Conservation (phyloP, 2,329 filamentous ascomycete species). For the Leptoxyphium fumago region DNA sequence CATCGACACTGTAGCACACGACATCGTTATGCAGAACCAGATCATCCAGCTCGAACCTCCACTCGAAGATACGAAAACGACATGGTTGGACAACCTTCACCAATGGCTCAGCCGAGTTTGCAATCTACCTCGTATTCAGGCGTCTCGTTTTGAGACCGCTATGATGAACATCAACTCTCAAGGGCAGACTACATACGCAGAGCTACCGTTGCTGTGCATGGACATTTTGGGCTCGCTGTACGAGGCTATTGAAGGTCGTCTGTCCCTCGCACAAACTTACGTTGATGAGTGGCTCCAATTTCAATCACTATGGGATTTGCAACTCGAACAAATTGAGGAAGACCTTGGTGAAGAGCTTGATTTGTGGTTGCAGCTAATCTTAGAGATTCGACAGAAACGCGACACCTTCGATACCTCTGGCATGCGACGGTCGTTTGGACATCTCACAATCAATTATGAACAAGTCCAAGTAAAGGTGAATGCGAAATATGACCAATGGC, state of each 20-base stretch:
- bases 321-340: conserved; percentile 89
- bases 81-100: conserved; percentile 86
- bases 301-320: conserved; percentile 94
- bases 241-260: conserved; percentile 64
- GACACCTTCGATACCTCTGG: conserved; percentile 96
- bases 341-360: conserved; percentile 80
- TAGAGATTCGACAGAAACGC: conserved; percentile 89
- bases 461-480: conserved; percentile 98
- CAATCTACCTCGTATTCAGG: conserved; percentile 85
- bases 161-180: conserved; percentile 42
- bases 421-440: conserved; percentile 81
- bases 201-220: conserved; percentile 72
- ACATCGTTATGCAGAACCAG: conserved; percentile 95
- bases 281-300: conserved; percentile 98
- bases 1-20: conserved; percentile 64
- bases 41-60: conserved; percentile 94
- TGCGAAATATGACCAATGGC: conserved; percentile 98
- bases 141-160: conserved; percentile 85
- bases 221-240: conserved; percentile 69
- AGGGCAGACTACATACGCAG: conserved; percentile 60
- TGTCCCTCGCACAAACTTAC: conserved; percentile 66
- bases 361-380: conserved; percentile 86
- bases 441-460: conserved; percentile 91
- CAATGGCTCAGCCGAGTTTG: conserved; percentile 88
- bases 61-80: conserved; percentile 76